These are phyloP conservation scores for Nitzschia palea DNA, from an alignment of 108 stramenopile species.

Conservation along the genomic window DNA sequence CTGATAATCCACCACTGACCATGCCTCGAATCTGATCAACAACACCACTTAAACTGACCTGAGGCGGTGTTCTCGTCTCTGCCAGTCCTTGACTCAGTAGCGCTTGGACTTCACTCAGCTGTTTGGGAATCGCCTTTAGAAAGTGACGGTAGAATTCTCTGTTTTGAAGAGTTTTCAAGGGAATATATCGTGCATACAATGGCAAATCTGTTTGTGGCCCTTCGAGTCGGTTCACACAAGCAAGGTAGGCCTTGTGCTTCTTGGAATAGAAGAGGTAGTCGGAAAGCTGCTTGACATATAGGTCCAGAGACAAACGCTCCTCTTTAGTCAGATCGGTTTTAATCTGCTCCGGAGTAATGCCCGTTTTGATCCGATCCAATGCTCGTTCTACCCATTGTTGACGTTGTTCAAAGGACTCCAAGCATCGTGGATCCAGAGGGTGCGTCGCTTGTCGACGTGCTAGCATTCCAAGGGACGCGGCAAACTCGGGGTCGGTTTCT, in stretches of 20 bases:
- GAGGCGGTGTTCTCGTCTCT: conserved; percentile 34
- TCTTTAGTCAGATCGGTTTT: conserved; percentile 11
- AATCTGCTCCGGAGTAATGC: conserved; percentile 14
- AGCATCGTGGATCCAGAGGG: conserved; percentile 53
- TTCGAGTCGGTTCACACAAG: conserved; percentile 56
- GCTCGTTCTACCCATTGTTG: conserved; percentile 40
- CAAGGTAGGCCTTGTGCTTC: conserved; percentile 44
- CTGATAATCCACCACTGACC: conserved; percentile 17
- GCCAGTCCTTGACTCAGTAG: conserved; percentile 27
- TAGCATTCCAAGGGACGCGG: conserved; percentile 51
- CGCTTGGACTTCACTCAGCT: conserved; percentile 32
- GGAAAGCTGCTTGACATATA: conserved; percentile 45
- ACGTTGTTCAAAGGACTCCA: conserved; percentile 37
- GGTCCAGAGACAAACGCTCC: conserved; percentile 33
- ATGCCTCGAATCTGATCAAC: conserved; percentile 36
- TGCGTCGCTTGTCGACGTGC: conserved; percentile 43
- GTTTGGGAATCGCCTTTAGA: conserved; percentile 35
- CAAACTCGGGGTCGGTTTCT: conserved; percentile 52
- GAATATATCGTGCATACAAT: conserved; percentile 50
- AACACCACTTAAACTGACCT: conserved; percentile 32
- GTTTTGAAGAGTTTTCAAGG: conserved; percentile 33
- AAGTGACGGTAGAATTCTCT: conserved; percentile 41
- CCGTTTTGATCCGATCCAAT: conserved; percentile 28
- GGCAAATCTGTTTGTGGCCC: conserved; percentile 59
- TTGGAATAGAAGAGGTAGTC: conserved; percentile 42